Percentiles rank a stretch among this genome's conserved stretches.
Evolutionary conservation across 2,329 filamentous ascomycete genomes (phyloP).

Genomic region (Arthrobotrys sphaeroides): DNA sequence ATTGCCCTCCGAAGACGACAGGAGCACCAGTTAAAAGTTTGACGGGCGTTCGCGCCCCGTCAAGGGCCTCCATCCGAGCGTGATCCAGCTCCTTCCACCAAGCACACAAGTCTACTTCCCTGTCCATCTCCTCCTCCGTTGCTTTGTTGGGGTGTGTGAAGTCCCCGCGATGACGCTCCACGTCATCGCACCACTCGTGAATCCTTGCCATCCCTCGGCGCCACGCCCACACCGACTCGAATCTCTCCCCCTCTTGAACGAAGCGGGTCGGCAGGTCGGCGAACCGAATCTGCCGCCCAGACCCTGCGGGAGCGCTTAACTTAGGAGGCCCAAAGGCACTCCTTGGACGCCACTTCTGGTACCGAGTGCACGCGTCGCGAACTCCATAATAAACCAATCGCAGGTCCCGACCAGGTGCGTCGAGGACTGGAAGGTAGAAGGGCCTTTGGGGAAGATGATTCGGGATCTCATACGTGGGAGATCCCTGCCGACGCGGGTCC

Average conservation of each 20-base stretch:
- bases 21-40: neutral
- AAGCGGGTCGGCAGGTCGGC: neutral
- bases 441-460: neutral
- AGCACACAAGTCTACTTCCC: neutral
- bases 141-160: neutral
- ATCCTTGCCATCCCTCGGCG: neutral
- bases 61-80: neutral
- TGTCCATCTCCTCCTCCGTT: neutral
- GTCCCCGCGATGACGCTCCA: neutral
- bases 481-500: neutral
- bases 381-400: neutral
- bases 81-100: neutral
- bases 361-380: neutral
- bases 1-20: neutral
- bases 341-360: neutral
- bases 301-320: neutral
- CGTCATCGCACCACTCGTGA: neutral
- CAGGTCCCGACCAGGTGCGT: neutral
- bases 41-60: neutral
- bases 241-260: neutral
- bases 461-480: neutral
- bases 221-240: neutral
- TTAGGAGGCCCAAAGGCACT: neutral
- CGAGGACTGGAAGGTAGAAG: neutral
- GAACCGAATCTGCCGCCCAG: constrained; percentile 1